Base-by-base conservation (phyloP, 495 filamentous ascomycete species). In the Lasiosphaeria miniovina region DNA sequence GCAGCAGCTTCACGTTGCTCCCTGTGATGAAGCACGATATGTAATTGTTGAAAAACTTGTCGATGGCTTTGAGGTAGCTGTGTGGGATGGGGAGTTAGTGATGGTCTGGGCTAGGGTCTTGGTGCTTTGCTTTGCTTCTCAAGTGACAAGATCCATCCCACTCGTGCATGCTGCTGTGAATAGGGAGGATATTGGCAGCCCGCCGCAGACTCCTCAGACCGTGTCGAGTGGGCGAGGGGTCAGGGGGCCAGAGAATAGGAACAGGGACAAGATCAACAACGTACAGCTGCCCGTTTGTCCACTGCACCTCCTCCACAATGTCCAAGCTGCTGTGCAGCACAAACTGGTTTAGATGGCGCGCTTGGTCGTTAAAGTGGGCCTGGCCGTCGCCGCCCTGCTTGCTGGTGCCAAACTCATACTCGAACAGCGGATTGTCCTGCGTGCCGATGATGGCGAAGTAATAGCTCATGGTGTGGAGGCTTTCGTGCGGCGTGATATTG, bases 381-480 rank as follows among this genome's bases (percentile, higher is more conserved):
- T 91, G 82, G 65, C 94, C 94, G 81, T 97, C 93, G 65, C 91
- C 93, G 76, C 93, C 91, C 58, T 88, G 84, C 75, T 96, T 96
- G 38, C 90, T 93, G 50, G 92, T 96, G 65, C 94, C 94, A 75
- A 98, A 98, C 64, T 95, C 91, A 72, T 92, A 83, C 75, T 95
- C 91, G 79, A 97, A 98, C 58, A 97, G 84, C 17, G 94, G 93
- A 71, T 90, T 93, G 74, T 98, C 94, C 54, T 89, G 88, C 4
- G 93, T 95, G 67, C 91, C 92, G 71, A 98, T 82, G 58, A 98
- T 95, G 67, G 88, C 88, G 74, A 98, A 97, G 79, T 96, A 96
- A 82, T 96, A 98, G 57, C 91, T 96, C 92, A 97, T 96, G 50
- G 61, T 69, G 24, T 24, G 24, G 24, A 24, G 24, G 24, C 24